Base-by-base conservation (phyloP, 345 rosid species). In the Viola odorata region DNA sequence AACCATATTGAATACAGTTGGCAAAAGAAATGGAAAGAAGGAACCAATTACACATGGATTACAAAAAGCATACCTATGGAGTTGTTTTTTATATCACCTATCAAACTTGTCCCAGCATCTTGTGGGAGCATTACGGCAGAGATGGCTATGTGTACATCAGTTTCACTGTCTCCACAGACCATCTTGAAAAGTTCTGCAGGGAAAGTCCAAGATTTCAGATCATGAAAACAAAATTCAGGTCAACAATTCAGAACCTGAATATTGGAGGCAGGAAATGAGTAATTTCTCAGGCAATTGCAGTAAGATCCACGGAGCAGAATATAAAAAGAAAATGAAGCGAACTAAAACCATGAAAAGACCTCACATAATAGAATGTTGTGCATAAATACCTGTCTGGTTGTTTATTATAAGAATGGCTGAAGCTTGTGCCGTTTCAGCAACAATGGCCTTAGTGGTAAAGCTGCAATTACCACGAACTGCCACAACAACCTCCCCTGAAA, bases 81-180 rank as follows among this genome's bases (percentile, higher is more conserved):
- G 61, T 71, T 73, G 69, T 39, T 76, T 57, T 42, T 58, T 57
- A 89, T 67, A 55, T 45, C 52, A 0, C 53, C 45, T 71, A 81
- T 74, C 75, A 94, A 80, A 76, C 60, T 69, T 52, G 53, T 74
- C 53, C 99, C 99, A 56, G 95, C 97, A 86, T 94, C 96, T 66
- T 87, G 86, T 16, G 99, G 97, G 50, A 94, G 89, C 96, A 94
- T 90, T 64, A 94, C 84, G 68, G 91, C 88, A 38, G 97, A 91
- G 69, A 94, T 90, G 55, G 53, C 36, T 59, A 90, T 88, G 17
- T 60, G 64, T 55, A 88, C 79, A 75, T 86, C 84, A 47, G 88
- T 78, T 75, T 89, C 92, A 68, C 82, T 76, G 4, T 58, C 66
- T 63, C 85, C 95, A 49, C 99, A 94, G 49, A 94, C 97, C 99